A percentile compares a stretch with the other conserved stretches of the same genome.
phyloP scores from a whole-genome alignment of 1,139 yeast species.

The Zygotorulaspora mrakii region DNA sequence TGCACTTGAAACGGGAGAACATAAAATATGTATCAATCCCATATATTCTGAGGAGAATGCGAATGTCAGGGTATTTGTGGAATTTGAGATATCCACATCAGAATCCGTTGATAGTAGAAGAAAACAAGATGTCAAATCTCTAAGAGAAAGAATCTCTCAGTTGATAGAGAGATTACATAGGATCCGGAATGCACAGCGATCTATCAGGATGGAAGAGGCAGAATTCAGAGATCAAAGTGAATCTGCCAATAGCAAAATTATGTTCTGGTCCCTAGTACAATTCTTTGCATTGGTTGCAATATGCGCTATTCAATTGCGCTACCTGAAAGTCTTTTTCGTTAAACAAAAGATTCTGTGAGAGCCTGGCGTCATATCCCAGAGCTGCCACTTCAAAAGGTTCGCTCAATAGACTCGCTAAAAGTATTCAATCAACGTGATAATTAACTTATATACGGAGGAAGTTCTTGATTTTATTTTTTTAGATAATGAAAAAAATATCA shows the following conservation, averaged over 20 bases:
- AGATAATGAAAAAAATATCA: too few species aligned
- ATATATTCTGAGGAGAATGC: slow-evolving; percentile 43
- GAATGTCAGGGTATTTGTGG: slow-evolving; percentile 45
- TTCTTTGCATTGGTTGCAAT: slow-evolving; percentile 44
- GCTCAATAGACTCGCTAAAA: too few species aligned
- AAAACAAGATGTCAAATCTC: slow-evolving; percentile 41
- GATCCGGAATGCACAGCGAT: slow-evolving; percentile 50
- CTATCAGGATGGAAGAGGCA: slow-evolving; percentile 52
- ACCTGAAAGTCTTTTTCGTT: slow-evolving; percentile 56
- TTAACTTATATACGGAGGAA: too few species aligned
- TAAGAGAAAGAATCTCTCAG: slow-evolving; percentile 44
- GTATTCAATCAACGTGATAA: too few species aligned
- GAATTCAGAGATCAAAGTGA: slow-evolving; percentile 54
- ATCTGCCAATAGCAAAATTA: slow-evolving; percentile 48
- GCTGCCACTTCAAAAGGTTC: too few species aligned
- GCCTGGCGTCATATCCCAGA: too few species aligned
- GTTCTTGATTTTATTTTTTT: too few species aligned
- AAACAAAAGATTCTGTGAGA: slow-evolving; percentile 54
- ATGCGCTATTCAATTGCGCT: slow-evolving; percentile 60
- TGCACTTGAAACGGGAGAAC: slow-evolving; percentile 60
- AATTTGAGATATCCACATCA: slow-evolving; percentile 48
- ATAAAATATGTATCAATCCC: slow-evolving; percentile 57
- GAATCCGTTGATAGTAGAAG: slow-evolving; percentile 46
- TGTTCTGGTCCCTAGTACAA: slow-evolving; percentile 56
- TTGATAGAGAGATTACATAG: slow-evolving; percentile 47